phyloP scores from a whole-genome alignment of 2,329 filamentous ascomycete genomes.

The Trichoderma harzianum region DNA sequence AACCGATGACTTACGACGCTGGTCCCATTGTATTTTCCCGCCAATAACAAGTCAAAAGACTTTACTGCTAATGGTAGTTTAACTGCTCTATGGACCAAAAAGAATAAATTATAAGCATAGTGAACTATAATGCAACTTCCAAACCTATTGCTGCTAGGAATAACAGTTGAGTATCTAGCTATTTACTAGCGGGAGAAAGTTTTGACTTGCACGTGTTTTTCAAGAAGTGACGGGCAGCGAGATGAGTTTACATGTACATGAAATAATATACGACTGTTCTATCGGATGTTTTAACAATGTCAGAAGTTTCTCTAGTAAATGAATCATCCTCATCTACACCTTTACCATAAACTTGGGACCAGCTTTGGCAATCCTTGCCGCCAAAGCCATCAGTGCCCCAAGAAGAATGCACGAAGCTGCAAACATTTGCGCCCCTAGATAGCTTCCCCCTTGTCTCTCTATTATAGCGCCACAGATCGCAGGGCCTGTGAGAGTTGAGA shows the following conservation, averaged over 20 bases:
- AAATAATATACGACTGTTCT: background rate
- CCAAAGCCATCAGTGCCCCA: background rate
- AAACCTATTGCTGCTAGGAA: fast-evolving
- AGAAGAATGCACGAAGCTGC: background rate
- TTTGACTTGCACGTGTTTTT: too few species aligned
- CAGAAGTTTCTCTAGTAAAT: background rate
- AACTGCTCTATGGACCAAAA: background rate
- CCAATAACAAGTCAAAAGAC: background rate
- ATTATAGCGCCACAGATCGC: background rate
- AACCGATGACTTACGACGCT: background rate
- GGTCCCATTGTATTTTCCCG: background rate
- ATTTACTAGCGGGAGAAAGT: too few species aligned
- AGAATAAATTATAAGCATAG: too few species aligned
- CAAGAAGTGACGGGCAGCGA: too few species aligned
- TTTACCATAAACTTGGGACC: background rate
- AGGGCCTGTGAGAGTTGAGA: background rate
- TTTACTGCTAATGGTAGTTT: background rate
- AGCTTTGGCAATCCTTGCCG: background rate
- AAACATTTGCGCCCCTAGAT: background rate
- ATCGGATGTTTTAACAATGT: background rate
- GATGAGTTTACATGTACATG: background rate
- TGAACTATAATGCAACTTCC: too few species aligned
- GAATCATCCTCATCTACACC: background rate
- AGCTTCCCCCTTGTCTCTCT: background rate
- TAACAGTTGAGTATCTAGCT: too few species aligned